Base-by-base conservation (phyloP, 1,139 yeast genomes). In the Lodderomyces metapsilosis region DNA sequence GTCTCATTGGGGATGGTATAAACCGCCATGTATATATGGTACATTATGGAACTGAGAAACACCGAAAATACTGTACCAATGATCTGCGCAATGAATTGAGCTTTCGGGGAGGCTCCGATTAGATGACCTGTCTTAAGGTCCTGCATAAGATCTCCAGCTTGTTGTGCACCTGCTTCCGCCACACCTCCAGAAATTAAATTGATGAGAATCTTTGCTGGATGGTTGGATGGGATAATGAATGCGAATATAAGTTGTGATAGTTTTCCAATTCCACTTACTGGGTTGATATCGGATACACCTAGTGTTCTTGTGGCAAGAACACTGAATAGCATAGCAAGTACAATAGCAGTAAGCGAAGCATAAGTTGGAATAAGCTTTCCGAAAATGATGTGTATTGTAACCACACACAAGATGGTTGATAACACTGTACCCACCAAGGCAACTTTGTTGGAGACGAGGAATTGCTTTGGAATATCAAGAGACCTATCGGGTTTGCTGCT, bases 101-200 rank as follows among this genome's bases (percentile, higher is more conserved):
- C 96, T 45, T 75, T 76, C 17, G 97, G 97, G 0, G 96, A 85
- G 0, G 98, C 98, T 9, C 95, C 96, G 4, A 92, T 58, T 39
- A 92, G 62, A 62, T 88, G 95, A 0, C 98, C 98, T 0, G 98
- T 91, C 59, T 92, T 92, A 52, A 91, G 71, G 62, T 92, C 98
- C 68, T 92, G 98, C 96, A 91, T 88, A 56, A 92, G 71, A 64
- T 92, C 98, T 12, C 98, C 98, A 1, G 98, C 97, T 62, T 92
- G 98, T 62, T 92, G 98, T 2, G 98, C 97, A 6, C 98, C 98
- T 1, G 98, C 98, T 64, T 92, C 98, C 1, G 98, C 95, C 25
- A 92, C 83, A 6, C 96, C 98, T 12, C 98, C 98, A 3, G 98
- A 96, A 2, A 92, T 84, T 42, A 92, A 69, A 58, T 92, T 92